Evolutionary conservation across 495 filamentous ascomycete genomes (phyloP), one percentile per base, ranked within the genome.

Genomic region (Collariella sp.): DNA sequence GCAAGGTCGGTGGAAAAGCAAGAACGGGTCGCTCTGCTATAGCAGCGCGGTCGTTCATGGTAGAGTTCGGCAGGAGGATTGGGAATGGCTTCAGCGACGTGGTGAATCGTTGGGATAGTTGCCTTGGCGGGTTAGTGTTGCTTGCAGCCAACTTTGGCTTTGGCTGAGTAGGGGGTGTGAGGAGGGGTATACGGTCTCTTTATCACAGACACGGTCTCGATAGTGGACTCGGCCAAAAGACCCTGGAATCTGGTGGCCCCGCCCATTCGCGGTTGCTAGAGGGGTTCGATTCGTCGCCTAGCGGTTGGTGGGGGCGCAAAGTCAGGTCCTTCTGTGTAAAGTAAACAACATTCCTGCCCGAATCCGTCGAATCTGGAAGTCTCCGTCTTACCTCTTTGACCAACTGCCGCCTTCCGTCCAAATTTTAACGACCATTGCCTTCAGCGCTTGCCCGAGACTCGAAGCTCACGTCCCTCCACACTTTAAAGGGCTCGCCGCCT

Each of bases 271-370:
- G 54, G 57, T 63, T 63, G 57, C 57, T 56, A 29, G 60, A 59
- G 60, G 56, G 56, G 56, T 56, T 31, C n/a, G 46, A 52, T 47
- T 55, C 47, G 52, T 59, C 52, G 40, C 57, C 57, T 43, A 52
- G 57, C 41, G 36, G 54, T 18, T 45, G 41, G 54, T 57, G 60
- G 56, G 52, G 59, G 13, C 15, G 29, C 42, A 55, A 40, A 55
- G 42, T 44, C 43, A 40, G 49, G 55, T 50, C 51, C 12, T 50
- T 7, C 50, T 39, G 31, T 58, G 61, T 63, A 63, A 63, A n/a
- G n/a, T n/a, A n/a, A n/a, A n/a, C n/a, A n/a, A 63, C 57, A 60
- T 55, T 52, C 48, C 23, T 36, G 26, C 40, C 54, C 40, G 23
- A 45, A 11, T 43, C 35, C 46, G 51, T 46, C 40, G 23, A 45